Conservation (phyloP, 371 early-diverging fungal genomes). For the Circinella minor region DNA sequence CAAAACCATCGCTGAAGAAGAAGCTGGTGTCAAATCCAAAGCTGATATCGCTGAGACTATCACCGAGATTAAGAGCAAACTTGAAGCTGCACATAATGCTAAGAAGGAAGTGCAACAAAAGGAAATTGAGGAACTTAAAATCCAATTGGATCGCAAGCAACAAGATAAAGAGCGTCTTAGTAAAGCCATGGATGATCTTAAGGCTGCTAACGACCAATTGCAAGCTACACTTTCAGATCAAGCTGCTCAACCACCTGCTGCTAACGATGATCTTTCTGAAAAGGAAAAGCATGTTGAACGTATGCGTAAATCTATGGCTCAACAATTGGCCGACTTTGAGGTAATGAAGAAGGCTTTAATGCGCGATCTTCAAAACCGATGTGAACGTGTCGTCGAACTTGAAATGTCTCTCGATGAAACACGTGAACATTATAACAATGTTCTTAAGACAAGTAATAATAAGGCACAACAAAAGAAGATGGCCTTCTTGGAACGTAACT, state of each 20-base stretch:
- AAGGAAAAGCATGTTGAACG: conserved; percentile 85
- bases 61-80: conserved; percentile 78
- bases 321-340: conserved; percentile 93
- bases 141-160: conserved; percentile 69
- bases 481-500: conserved; percentile 92
- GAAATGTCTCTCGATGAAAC: conserved; percentile 94
- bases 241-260: background rate
- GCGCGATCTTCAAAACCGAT: conserved; percentile 94
- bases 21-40: conserved; percentile 64
- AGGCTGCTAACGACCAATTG: conserved; percentile 71
- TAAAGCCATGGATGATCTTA: conserved; percentile 60
- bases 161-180: conserved; percentile 74
- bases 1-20: conserved; percentile 92
- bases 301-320: conserved; percentile 89
- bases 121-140: conserved; percentile 79
- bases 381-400: conserved; percentile 94
- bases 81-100: conserved; percentile 83
- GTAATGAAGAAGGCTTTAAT: conserved; percentile 95
- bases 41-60: conserved; percentile 74
- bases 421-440: conserved; percentile 87
- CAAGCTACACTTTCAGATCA: conserved; percentile 27
- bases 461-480: conserved; percentile 92
- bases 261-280: conserved; percentile 30
- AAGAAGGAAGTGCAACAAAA: conserved; percentile 79
- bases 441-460: conserved; percentile 80